A percentile compares a stretch with the other conserved stretches of the same genome.
These are phyloP conservation scores for Pyrus pyrifolia DNA, from an alignment of 306 rosid species.

Conservation along the genomic window DNA sequence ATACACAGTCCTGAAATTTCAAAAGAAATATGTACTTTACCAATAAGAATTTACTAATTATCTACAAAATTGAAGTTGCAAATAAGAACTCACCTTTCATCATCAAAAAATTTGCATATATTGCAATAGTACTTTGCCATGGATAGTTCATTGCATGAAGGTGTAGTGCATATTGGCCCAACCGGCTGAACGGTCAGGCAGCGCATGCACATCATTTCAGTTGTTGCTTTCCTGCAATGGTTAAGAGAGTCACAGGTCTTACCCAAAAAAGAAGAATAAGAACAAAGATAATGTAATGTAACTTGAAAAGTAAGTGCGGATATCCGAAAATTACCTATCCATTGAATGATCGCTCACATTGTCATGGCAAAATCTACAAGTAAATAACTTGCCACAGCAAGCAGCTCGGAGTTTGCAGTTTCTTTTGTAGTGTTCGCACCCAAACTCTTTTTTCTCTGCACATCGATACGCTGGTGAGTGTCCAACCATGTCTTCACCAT, in stretches of 20 bases:
- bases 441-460: constrained; percentile 60
- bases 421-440: constrained; percentile 98
- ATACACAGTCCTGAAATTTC: constrained; percentile 64
- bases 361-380: constrained; percentile 98
- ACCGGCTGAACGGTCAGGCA: constrained; percentile 77
- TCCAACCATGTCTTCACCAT: constrained; percentile 63
- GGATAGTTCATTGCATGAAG: constrained; percentile 75
- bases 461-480: constrained; percentile 58
- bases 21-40: constrained; percentile 6
- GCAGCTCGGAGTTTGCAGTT: constrained; percentile 96
- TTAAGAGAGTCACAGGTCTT: constrained; percentile 11
- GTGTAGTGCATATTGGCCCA: constrained; percentile 74
- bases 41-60: not conserved
- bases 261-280: not conserved
- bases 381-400: constrained; percentile 87
- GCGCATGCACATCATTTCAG: constrained; percentile 93
- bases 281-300: constrained; percentile 16
- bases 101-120: constrained; percentile 93
- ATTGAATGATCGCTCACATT: constrained; percentile 96
- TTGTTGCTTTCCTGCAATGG: constrained; percentile 72
- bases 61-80: not conserved
- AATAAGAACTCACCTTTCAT: constrained; percentile 56
- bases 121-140: constrained; percentile 91
- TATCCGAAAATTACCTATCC: constrained; percentile 67
- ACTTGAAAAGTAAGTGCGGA: constrained; percentile 5